phyloP scores from a whole-genome alignment of 2,329 filamentous ascomycete species.

The Coniella vitis region DNA sequence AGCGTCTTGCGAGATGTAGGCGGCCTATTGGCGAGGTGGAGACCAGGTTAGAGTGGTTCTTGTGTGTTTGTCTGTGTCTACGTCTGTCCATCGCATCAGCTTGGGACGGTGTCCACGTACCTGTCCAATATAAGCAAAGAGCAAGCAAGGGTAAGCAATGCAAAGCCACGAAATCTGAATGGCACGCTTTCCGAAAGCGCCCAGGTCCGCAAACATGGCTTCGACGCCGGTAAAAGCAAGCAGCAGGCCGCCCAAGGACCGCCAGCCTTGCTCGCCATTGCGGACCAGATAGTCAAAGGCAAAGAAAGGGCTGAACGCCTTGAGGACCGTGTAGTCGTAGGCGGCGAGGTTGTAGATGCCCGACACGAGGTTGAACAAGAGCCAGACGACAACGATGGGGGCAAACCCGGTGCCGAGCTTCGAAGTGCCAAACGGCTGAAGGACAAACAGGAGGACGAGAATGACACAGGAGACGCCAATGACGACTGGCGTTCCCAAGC shows the following conservation, averaged over 20 bases:
- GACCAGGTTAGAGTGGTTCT: not conserved
- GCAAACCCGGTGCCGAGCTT: conserved; percentile 56
- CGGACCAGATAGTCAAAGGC: conserved; percentile 54
- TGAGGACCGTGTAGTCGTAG: conserved; percentile 47
- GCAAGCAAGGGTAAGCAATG: conserved; percentile 59
- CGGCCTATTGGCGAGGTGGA: conserved; percentile 58
- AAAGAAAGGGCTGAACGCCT: conserved; percentile 52
- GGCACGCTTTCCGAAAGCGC: conserved; percentile 63
- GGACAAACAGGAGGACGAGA: conserved; percentile 53
- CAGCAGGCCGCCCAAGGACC: conserved; percentile 61
- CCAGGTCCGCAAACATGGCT: conserved; percentile 70
- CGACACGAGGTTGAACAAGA: conserved; percentile 54
- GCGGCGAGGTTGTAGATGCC: conserved; percentile 56
- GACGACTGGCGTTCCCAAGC: conserved; percentile 50
- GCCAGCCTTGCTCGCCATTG: conserved; percentile 55
- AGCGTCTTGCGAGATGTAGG: conserved; percentile 55
- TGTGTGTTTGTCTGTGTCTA: too few species aligned
- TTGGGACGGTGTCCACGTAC: not conserved
- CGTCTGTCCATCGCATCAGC: not conserved
- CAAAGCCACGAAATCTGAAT: conserved; percentile 68
- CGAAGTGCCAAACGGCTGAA: conserved; percentile 59
- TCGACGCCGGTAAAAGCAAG: conserved; percentile 75
- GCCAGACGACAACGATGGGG: conserved; percentile 61
- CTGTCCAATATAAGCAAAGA: conserved; percentile 57
- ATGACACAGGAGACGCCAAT: conserved; percentile 60